phyloP scores from a whole-genome alignment of 345 rosid species.

The Pelargonium nanum region DNA sequence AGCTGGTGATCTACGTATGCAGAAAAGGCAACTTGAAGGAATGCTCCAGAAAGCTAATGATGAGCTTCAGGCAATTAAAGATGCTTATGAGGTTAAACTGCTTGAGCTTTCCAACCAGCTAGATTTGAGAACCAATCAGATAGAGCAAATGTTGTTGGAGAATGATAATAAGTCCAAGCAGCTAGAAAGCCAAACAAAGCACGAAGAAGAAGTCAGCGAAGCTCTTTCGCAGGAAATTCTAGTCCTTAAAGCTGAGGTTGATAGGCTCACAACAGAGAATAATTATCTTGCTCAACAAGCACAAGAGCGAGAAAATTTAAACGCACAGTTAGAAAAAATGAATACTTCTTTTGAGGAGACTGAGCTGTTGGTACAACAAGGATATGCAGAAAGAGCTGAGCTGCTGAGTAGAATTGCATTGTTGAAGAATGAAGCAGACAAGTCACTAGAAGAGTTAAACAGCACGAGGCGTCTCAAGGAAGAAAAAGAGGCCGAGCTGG shows the following conservation, averaged over 20 bases:
- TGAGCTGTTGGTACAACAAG: slow-evolving; percentile 1
- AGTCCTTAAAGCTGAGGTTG: slow-evolving; percentile 10
- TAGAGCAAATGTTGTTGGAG: slow-evolving; percentile 14
- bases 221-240: neutral
- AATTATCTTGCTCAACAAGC: slow-evolving; percentile 6
- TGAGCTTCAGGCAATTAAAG: slow-evolving; percentile 16
- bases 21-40: slow-evolving; percentile 26
- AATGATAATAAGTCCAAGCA: slow-evolving; percentile 20
- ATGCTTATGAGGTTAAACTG: slow-evolving; percentile 19
- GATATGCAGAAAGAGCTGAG: slow-evolving; percentile 7
- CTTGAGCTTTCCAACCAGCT: slow-evolving; percentile 16
- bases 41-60: slow-evolving; percentile 25
- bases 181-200: slow-evolving; percentile 19
- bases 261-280: slow-evolving; percentile 11
- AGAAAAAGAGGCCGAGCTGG: slow-evolving; percentile 8
- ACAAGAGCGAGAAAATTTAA: slow-evolving; percentile 6
- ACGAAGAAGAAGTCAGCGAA: slow-evolving; percentile 11
- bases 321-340: slow-evolving; percentile 8
- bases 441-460: slow-evolving; percentile 6
- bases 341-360: slow-evolving; percentile 3
- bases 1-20: slow-evolving; percentile 21
- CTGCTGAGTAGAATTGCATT: slow-evolving; percentile 5
- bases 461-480: slow-evolving; percentile 3
- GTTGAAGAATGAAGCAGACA: slow-evolving; percentile 18
- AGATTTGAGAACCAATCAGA: slow-evolving; percentile 15